A percentile compares a stretch with the other conserved stretches of the same genome.
phyloP scores from a whole-genome alignment of 176 grass and related monocot species.

The Paspalum notatum region DNA sequence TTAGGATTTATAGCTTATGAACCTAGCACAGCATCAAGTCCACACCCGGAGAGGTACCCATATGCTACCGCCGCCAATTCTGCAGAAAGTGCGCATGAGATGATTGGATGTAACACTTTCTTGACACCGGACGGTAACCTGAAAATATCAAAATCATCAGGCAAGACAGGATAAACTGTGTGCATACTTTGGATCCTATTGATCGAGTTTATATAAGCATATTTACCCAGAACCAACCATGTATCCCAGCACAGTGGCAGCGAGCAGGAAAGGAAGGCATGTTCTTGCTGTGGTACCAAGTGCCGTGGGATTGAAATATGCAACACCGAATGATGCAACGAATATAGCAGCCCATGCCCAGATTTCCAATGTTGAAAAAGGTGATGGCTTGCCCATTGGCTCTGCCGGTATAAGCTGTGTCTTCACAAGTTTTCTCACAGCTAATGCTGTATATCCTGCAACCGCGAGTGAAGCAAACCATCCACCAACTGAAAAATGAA shows the following conservation, averaged over 20 bases:
- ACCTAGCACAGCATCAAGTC: constrained; percentile 85
- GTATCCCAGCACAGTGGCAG: constrained; percentile 84
- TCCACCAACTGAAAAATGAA: constrained; percentile 55
- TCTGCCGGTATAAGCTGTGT: constrained; percentile 82
- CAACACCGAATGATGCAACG: constrained; percentile 59
- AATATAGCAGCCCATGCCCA: constrained; percentile 71
- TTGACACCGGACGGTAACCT: constrained; percentile 77
- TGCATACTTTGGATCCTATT: constrained; percentile 17
- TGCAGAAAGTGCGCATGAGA: constrained; percentile 78
- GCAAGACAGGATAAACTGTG: not conserved
- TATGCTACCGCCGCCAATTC: constrained; percentile 69
- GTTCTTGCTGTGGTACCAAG: constrained; percentile 79
- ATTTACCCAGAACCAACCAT: constrained; percentile 95
- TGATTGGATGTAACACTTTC: constrained; percentile 87
- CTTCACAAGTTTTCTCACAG: constrained; percentile 78
- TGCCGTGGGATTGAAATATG: constrained; percentile 51
- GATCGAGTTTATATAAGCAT: constrained; percentile 18
- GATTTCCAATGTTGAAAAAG: constrained; percentile 57
- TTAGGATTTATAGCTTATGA: constrained; percentile 35
- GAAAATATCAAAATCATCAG: constrained; percentile 30
- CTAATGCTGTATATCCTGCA: constrained; percentile 71
- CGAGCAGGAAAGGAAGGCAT: constrained; percentile 82
- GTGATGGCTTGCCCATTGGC: constrained; percentile 74
- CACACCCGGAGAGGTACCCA: constrained; percentile 64
- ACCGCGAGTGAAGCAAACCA: constrained; percentile 82